phyloP scores from a whole-genome alignment of 495 filamentous ascomycete species.

The Clavariopsis aquatica region DNA sequence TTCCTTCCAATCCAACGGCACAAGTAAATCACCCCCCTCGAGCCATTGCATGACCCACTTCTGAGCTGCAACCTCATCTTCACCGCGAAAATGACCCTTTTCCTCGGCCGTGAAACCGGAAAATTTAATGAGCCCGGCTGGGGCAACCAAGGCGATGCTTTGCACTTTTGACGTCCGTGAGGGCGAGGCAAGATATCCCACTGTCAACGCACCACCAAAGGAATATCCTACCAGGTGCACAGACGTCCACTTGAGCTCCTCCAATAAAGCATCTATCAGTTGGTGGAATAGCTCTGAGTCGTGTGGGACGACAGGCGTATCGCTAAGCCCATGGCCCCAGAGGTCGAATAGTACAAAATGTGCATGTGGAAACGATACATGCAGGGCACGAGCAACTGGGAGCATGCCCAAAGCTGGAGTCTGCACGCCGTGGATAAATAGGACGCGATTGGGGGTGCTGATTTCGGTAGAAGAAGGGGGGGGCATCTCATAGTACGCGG shows the following conservation, averaged over 20 bases:
- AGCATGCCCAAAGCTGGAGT: constrained; percentile 41
- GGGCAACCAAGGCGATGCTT: constrained; percentile 37
- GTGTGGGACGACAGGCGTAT: constrained; percentile 38
- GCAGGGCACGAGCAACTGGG: constrained; percentile 33
- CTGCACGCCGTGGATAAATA: constrained; percentile 40
- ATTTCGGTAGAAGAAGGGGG: constrained; percentile 7
- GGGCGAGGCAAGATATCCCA: constrained; percentile 28
- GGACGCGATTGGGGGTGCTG: constrained; percentile 17
- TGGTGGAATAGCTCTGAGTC: constrained; percentile 34
- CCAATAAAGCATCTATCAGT: constrained; percentile 35
- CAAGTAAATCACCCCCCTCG: constrained; percentile 45
- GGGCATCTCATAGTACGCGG: constrained; percentile 46
- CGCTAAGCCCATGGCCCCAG: constrained; percentile 43
- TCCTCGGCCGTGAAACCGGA: constrained; percentile 6
- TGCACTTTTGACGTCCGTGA: constrained; percentile 31
- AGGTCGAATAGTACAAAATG: constrained; percentile 38
- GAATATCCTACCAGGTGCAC: constrained; percentile 42
- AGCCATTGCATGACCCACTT: constrained; percentile 45
- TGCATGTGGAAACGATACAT: constrained; percentile 7
- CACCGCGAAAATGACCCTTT: constrained; percentile 11
- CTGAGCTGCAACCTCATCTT: constrained; percentile 37
- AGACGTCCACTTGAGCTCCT: constrained; percentile 31
- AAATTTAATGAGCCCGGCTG: constrained; percentile 34
- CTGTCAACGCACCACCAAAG: constrained; percentile 35
- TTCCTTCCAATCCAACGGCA: constrained; percentile 51